Evolutionary conservation across 495 filamentous ascomycete species (phyloP), one percentile per base, ranked within the genome.

Genomic region (Neurospora sp.): DNA sequence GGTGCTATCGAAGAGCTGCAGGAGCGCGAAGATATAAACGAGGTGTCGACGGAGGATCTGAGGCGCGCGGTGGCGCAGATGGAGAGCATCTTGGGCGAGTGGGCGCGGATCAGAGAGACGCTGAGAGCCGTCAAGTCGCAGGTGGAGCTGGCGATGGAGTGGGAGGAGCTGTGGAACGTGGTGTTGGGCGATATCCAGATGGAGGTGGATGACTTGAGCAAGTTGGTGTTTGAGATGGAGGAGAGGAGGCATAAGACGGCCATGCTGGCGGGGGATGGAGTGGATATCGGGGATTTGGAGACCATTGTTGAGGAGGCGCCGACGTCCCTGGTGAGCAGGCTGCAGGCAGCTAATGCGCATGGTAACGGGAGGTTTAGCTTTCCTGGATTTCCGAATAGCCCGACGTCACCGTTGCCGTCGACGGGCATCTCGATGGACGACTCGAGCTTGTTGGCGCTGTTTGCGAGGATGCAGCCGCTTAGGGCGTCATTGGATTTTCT

Each of bases 81-180:
- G 91, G 95, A 98, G 75, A 83, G 83, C 18, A 96, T 96, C 49
- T 80, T 96, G 72, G 84, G 86, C n/a, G 92, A 93, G 76, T 99
- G 96, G 96, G 84, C 88, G 4, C 89, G 91, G 75, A 92, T 97
- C 73, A 91, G 92, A 77, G 85, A 79, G 18, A 91, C 91, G 20
- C 82, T 99, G 46, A 90, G 89, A 75, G 89, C 83, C 40, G 90
- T 97, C 70, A 97, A 97, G 78, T 88, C 88, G 46, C 94, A 97
- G 75, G 95, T 98, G 7, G 96, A 98, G 81, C 87, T 97, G 70
- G 96, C 96, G 9, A 95, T 98, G 93, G 96, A 99, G 77, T 99
- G 95, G 95, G 94, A 97, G 80, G 96, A 98, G 83, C 86, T 99
- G 27, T 98, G 95, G 95, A 93, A 92, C 76, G 93, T 87, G 78